Evolutionary conservation across 371 early-diverging fungal genomes (phyloP).

Genomic region (Rhizopus arrhizus): DNA sequence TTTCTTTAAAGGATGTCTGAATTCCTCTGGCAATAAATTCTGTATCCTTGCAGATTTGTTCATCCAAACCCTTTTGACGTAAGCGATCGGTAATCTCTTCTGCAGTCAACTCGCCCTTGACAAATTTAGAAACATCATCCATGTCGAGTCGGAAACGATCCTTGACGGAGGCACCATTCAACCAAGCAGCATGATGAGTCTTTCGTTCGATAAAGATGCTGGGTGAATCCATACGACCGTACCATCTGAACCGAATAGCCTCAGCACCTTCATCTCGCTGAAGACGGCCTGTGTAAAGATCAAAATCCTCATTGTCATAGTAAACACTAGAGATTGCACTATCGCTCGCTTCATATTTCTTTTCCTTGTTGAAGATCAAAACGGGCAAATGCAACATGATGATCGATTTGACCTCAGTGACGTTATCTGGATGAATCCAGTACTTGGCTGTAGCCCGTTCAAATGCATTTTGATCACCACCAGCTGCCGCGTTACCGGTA

Average conservation of each 20-base stretch:
- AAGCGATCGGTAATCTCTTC: conserved; percentile 80
- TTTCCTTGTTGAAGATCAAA: conserved; percentile 70
- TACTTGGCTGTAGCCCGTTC: conserved; percentile 58
- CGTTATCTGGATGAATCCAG: conserved; percentile 98
- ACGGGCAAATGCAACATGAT: conserved; percentile 94
- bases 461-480: conserved; percentile 33
- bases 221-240: conserved; percentile 62
- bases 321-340: conserved; percentile 32
- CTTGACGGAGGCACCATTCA: conserved; percentile 82
- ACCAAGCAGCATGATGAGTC: conserved; percentile 94
- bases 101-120: conserved; percentile 83
- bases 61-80: conserved; percentile 64
- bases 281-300: conserved; percentile 64
- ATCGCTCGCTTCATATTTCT: conserved; percentile 30
- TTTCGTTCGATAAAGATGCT: conserved; percentile 95
- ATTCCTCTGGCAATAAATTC: conserved; percentile 62
- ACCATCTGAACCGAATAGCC: conserved; percentile 88
- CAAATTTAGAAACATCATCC: conserved; percentile 38
- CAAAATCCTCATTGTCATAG: conserved; percentile 31
- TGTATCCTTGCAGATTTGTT: conserved; percentile 38
- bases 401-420: conserved; percentile 88
- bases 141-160: conserved; percentile 51
- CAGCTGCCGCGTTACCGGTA: conserved; percentile 31
- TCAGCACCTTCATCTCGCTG: conserved; percentile 92
- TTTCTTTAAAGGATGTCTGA: conserved; percentile 73